These are phyloP conservation scores for Lycium barbarum DNA, from an alignment of 257 asterid species.

Conservation along the genomic window DNA sequence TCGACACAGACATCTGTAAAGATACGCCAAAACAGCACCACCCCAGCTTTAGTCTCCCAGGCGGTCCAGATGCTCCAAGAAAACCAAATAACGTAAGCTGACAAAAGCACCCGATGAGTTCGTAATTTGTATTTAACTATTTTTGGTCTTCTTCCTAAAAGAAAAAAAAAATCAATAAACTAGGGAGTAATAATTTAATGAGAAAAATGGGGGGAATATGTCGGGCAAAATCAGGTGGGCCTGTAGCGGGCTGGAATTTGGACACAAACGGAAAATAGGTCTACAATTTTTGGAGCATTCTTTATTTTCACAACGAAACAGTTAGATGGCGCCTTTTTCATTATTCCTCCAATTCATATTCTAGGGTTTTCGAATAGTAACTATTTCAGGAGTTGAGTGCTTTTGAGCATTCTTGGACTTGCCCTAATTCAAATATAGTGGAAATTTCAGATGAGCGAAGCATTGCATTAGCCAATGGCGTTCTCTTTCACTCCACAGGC, in stretches of 20 bases:
- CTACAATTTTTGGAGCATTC: background rate
- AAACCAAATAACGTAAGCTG: too few relatives aligned
- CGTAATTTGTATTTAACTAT: too few relatives aligned
- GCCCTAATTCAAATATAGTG: background rate
- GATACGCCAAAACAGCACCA: too few relatives aligned
- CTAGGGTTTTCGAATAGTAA: constrained; percentile 54
- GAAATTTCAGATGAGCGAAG: constrained; percentile 10
- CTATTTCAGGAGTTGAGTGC: constrained; percentile 14
- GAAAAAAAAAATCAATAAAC: background rate
- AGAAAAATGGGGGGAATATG: background rate
- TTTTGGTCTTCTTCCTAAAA: too few relatives aligned
- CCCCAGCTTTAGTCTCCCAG: too few relatives aligned
- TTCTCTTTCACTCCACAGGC: constrained; percentile 66
- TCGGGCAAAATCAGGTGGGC: constrained; percentile 10
- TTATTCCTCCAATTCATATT: constrained; percentile 24
- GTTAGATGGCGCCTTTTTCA: constrained; percentile 57
- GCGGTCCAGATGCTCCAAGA: too few relatives aligned
- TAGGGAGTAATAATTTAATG: background rate
- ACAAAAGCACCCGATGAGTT: too few relatives aligned
- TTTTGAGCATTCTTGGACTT: constrained; percentile 27
- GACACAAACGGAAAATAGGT: background rate
- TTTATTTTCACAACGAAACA: background rate
- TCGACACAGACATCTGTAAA: too few relatives aligned
- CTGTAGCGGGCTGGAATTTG: constrained; percentile 20
- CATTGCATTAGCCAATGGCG: constrained; percentile 48